Evolutionary conservation across 2,329 filamentous ascomycete genomes (phyloP).

Genomic region (Alternaria infectoria): DNA sequence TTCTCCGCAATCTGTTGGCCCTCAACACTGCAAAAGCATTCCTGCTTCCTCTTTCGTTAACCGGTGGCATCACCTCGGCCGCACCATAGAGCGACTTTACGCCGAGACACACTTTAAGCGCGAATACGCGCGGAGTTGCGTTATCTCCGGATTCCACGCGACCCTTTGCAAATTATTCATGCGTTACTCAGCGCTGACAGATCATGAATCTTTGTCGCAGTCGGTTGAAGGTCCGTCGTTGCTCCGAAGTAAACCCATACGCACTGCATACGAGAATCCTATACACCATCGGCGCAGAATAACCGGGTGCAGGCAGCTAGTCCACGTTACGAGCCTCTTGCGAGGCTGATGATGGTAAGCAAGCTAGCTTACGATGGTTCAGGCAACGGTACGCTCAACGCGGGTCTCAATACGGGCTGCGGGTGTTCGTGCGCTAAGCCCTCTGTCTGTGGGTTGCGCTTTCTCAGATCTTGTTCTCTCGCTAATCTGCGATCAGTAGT

Average conservation of each 20-base stretch:
- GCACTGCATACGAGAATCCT: neutral
- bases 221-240: neutral
- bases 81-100: neutral
- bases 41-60: neutral
- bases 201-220: neutral
- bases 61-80: neutral
- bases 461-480: constrained; percentile 17
- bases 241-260: neutral
- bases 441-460: neutral
- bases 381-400: neutral
- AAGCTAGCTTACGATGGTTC: neutral
- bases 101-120: neutral
- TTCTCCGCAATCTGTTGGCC: neutral
- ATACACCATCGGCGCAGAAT: neutral
- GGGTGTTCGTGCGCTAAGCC: neutral
- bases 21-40: constrained; percentile 5
- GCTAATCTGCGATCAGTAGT: constrained; percentile 20
- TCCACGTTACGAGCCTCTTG: neutral
- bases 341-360: neutral
- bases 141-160: neutral
- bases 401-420: neutral
- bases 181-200: neutral
- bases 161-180: neutral
- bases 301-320: neutral
- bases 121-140: neutral